Evolutionary conservation across 805 yeast species (phyloP), one percentile per base, ranked within the genome.

Genomic region (Saturnispora dispora): DNA sequence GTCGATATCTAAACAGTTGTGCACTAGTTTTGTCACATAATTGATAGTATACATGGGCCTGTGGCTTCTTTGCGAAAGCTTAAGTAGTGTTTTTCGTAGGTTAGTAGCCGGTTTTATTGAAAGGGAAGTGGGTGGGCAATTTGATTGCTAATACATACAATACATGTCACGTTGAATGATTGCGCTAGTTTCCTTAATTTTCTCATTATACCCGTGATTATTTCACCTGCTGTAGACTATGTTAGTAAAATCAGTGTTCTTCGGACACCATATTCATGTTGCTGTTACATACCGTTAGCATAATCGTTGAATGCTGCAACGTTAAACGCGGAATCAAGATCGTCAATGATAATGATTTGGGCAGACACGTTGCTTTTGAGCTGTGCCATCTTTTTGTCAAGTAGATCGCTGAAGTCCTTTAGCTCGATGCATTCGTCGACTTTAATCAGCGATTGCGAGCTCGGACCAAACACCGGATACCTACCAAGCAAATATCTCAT

Each of bases 181-280:
- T 64, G 62, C 5, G 65, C 56, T 6, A 60, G 43, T 45, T 55
- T 58, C 33, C 69, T 51, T 27, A 66, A 44, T 15, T 43, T 54
- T 20, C 60, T 53, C 30, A 52, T 15, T 8, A 52, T 43, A 13
- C 40, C 22, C 0, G 45, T 35, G 7, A 54, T 51, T 20, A 43
- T 10, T 25, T 44, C 46, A 3, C 45, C 44, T 1, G 56, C 54
- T 13, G 33, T 11, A 5, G n/a, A 22, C 4, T 18, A 10, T n/a
- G 20, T 15, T 15, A 20, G 20, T 10, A 18, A 18, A 18, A 4
- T 17, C 28, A 7, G 28, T 25, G 28, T 7, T 25, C 28, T 25
- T 25, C 9, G 9, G 28, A 25, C 6, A 25, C 9, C 28, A 25
- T 25, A 5, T n/a, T n/a, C n/a, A n/a, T n/a, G 28, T 6, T 25